These are phyloP conservation scores for Blakeslea trispora DNA, from an alignment of 371 early-diverging fungal species.

Conservation along the genomic window DNA sequence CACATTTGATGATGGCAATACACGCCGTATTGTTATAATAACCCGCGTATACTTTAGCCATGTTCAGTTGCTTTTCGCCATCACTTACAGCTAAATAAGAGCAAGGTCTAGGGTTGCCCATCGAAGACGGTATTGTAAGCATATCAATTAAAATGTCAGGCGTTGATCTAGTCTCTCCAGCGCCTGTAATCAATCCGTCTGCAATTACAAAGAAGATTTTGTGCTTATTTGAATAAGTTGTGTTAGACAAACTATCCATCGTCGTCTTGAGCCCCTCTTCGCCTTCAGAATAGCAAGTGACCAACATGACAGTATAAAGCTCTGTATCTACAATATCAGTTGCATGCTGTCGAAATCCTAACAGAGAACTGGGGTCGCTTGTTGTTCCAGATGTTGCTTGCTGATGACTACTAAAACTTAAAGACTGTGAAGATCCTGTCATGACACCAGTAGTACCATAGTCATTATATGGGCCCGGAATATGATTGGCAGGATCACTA, in stretches of 20 bases:
- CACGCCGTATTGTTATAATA: slow-evolving; percentile 86
- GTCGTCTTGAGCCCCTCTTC: slow-evolving; percentile 76
- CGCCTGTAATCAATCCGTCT: slow-evolving; percentile 49
- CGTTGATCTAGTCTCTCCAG: slow-evolving; percentile 49
- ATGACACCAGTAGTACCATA: slow-evolving; percentile 39
- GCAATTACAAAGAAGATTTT: slow-evolving; percentile 54
- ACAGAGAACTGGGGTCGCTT: neutral
- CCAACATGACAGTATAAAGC: slow-evolving; percentile 58
- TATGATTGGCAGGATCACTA: slow-evolving; percentile 50
- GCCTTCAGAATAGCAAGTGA: slow-evolving; percentile 81
- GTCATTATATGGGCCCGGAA: slow-evolving; percentile 48
- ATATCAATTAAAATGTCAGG: slow-evolving; percentile 68
- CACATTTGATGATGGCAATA: slow-evolving; percentile 66
- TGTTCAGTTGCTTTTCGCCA: slow-evolving; percentile 91
- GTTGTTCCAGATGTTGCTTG: slow-evolving; percentile 5
- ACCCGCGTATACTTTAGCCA: slow-evolving; percentile 94
- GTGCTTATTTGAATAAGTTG: slow-evolving; percentile 61
- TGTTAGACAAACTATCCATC: slow-evolving; percentile 81
- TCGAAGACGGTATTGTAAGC: slow-evolving; percentile 61
- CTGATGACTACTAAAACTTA: slow-evolving; percentile 37
- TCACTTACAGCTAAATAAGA: slow-evolving; percentile 91
- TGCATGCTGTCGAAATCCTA: slow-evolving; percentile 20
- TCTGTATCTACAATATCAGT: slow-evolving; percentile 48
- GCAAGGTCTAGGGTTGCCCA: slow-evolving; percentile 59
- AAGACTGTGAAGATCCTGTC: slow-evolving; percentile 20